These are phyloP conservation scores for Saccharomycopsis fibuligera DNA, from an alignment of 805 yeast genomes.

Conservation along the genomic window DNA sequence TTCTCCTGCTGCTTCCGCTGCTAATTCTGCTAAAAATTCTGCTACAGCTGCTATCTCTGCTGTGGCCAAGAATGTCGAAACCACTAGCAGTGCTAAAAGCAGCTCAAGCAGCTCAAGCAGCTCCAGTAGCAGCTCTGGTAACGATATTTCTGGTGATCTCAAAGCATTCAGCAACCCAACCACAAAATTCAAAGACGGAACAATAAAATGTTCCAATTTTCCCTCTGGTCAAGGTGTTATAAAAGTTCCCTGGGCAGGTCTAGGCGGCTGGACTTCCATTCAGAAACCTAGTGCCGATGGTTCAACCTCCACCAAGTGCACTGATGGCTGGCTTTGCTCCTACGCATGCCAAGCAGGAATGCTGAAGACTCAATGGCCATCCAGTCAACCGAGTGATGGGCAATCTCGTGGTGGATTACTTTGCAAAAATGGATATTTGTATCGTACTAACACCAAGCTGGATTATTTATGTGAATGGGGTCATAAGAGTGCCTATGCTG, in stretches of 20 bases:
- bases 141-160: conserved; percentile 47
- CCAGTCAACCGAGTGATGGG: conserved; percentile 58
- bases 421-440: conserved; percentile 57
- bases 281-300: conserved; percentile 59
- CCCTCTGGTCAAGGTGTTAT: conserved; percentile 71
- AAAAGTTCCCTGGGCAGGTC: conserved; percentile 47
- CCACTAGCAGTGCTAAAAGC: too few species aligned
- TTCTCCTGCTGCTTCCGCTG: conserved; percentile 1
- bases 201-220: conserved; percentile 57
- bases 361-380: conserved; percentile 80
- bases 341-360: conserved; percentile 76
- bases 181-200: conserved; percentile 60
- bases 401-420: conserved; percentile 66
- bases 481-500: conserved; percentile 58
- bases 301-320: conserved; percentile 48
- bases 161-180: conserved; percentile 42
- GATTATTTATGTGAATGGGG: conserved; percentile 71
- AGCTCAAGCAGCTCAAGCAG: conserved; percentile 21
- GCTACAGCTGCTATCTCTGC: conserved; percentile 4
- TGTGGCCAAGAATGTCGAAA: background rate
- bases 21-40: background rate
- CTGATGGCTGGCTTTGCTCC: conserved; percentile 65
- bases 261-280: conserved; percentile 43
- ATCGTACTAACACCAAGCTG: conserved; percentile 47
- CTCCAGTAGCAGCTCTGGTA: conserved; percentile 26